Conservation (phyloP, 192 early-diverging fungal genomes). For the Helicostylum pulchrum region DNA sequence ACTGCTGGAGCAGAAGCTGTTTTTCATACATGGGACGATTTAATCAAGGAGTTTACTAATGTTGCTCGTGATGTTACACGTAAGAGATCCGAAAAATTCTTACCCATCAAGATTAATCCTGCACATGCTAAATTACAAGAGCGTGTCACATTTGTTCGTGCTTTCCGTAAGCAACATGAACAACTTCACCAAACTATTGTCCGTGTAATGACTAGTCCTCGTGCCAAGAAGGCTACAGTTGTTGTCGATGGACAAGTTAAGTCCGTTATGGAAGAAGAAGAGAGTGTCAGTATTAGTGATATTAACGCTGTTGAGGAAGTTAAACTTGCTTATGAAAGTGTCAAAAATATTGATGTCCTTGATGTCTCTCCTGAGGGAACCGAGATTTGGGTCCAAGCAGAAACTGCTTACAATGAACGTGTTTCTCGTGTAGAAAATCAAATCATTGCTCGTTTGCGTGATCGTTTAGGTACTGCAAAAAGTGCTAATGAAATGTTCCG, state of each 20-base stretch:
- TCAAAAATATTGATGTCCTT: slow-evolving; percentile 91
- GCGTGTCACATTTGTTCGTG: slow-evolving; percentile 81
- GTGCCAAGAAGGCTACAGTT: slow-evolving; percentile 35
- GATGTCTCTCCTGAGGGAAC: slow-evolving; percentile 94
- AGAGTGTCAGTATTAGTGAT: slow-evolving; percentile 56
- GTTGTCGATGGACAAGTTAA: slow-evolving; percentile 36
- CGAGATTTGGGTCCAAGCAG: slow-evolving; percentile 87
- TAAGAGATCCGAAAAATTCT: slow-evolving; percentile 87
- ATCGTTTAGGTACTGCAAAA: slow-evolving; percentile 90
- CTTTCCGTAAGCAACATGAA: slow-evolving; percentile 96
- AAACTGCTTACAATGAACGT: slow-evolving; percentile 90
- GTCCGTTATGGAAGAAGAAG: slow-evolving; percentile 41
- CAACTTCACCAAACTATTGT: slow-evolving; percentile 96
- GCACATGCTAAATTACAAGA: slow-evolving; percentile 94
- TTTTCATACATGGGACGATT: slow-evolving; percentile 91
- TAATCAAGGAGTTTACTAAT: slow-evolving; percentile 93
- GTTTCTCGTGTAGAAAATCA: slow-evolving; percentile 96
- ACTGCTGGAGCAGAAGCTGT: slow-evolving; percentile 82
- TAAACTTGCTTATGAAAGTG: slow-evolving; percentile 82
- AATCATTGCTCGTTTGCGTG: slow-evolving; percentile 90
- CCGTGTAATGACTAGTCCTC: slow-evolving; percentile 79
- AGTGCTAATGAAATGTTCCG: slow-evolving; percentile 99
- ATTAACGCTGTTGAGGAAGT: slow-evolving; percentile 87
- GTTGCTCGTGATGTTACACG: slow-evolving; percentile 93
- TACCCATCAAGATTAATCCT: slow-evolving; percentile 90